Percentiles rank a stretch among this genome's conserved stretches.
These are phyloP conservation scores for Cyberlindnera saturnus DNA, from an alignment of 805 yeast species.

Conservation along the genomic window DNA sequence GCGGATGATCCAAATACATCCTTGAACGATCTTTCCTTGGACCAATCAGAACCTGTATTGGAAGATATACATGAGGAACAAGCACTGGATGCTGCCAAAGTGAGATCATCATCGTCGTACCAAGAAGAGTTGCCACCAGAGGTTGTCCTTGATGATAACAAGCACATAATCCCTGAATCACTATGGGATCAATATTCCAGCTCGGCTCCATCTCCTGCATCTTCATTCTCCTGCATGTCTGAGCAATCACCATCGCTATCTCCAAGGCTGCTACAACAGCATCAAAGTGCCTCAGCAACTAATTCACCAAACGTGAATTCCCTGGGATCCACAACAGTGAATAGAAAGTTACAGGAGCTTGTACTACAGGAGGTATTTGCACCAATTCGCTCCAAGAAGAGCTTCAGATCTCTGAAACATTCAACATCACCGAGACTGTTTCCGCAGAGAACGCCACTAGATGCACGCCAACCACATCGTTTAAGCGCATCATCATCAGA, in stretches of 20 bases:
- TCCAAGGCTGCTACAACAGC: slow-evolving; percentile 2
- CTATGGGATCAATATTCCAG: slow-evolving; percentile 57
- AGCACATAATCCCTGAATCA: slow-evolving; percentile 84
- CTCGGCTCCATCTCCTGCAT: slow-evolving; percentile 35
- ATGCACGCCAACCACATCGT: slow-evolving; percentile 11
- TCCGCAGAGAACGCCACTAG: slow-evolving; percentile 5
- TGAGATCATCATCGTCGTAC: slow-evolving; percentile 15
- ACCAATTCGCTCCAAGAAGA: slow-evolving; percentile 25
- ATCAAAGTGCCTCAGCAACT: slow-evolving; percentile 1
- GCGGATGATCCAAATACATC: slow-evolving; percentile 13
- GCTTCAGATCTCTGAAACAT: slow-evolving; percentile 6
- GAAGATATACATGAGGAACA: slow-evolving; percentile 9
- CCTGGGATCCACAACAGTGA: slow-evolving; percentile 61
- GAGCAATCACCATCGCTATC: slow-evolving; percentile 23
- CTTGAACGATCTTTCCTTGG: slow-evolving; percentile 12
- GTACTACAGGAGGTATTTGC: slow-evolving; percentile 72
- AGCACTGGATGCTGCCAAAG: slow-evolving; percentile 2
- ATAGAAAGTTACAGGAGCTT: slow-evolving; percentile 63
- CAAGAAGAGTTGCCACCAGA: slow-evolving; percentile 50
- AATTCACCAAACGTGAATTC: slow-evolving; percentile 12
- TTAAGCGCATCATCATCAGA: slow-evolving; percentile 21
- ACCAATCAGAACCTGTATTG: slow-evolving; percentile 6
- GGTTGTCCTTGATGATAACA: slow-evolving; percentile 87
- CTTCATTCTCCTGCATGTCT: slow-evolving; percentile 31
- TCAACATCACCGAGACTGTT: slow-evolving; percentile 17